Base-by-base conservation (phyloP, 2,329 filamentous ascomycete species). In the Tolypocladium ophioglossoides region DNA sequence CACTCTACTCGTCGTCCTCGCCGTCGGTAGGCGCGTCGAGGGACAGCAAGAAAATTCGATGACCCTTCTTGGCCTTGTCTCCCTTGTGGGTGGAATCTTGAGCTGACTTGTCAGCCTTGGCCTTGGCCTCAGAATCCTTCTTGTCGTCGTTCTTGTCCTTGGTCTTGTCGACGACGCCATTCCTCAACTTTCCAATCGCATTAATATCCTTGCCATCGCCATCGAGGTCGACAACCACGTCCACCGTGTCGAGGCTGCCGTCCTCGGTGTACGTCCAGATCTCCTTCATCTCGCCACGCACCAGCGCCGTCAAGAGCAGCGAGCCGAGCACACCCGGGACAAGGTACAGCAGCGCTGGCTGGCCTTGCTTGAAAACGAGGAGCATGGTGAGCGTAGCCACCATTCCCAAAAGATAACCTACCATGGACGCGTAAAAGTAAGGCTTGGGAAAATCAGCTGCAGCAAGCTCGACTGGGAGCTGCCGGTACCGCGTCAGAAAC, bases 291-390 rank as follows among this genome's bases (percentile, higher is more conserved):
- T 97, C 91, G 2, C 90, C 87, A 12, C 84, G 81, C 20, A 78
- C 66, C 5, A 84, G 61, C 0, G 86, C 92, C 2, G 87, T 94
- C 4, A 83, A 69, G 86, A 89, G 95, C 1, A 94, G 66, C 1
- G 85, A 80, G 1, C 80, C 76, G 6, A 96, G 72, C 0, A 97
- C 89, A 0, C 88, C 86, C 0, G 92, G 92, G 0, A 97, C 94
- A 8, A 99, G 82, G 66, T 97, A 97, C 16, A 99, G 74, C 35
- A 99, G 77, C 9, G 94, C 92, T 0, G 92, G 92, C 66, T 99
- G 92, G 3, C 89, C 89, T 58, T 89, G 89, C 49, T 86, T 79
- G 64, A 84, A 94, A 11, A 89, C 72, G 51, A 91, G 77, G 72
- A 97, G 86, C 62, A 91, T 87, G 0, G 78, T 73, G 20, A 96